Percentiles rank a stretch among this genome's conserved stretches.
Conservation (phyloP, 345 rosid genomes). For the Euphorbia pulcherrima region DNA sequence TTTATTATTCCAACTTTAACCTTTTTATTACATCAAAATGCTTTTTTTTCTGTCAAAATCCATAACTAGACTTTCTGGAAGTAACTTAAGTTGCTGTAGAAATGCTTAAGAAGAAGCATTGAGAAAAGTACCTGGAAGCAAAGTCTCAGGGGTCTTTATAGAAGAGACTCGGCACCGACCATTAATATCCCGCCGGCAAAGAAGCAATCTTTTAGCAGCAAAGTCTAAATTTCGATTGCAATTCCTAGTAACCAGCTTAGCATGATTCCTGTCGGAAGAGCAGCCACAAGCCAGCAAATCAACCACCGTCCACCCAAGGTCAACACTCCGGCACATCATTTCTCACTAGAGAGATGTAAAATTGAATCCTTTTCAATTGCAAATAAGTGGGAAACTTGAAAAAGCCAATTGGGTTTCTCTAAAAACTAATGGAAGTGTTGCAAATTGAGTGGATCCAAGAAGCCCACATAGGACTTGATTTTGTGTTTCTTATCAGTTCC, state of each 20-base stretch:
- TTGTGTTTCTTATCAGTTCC: slow-evolving; percentile 22
- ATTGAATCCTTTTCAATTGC: slow-evolving; percentile 12
- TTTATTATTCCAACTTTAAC: too few relatives aligned
- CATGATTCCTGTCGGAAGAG: slow-evolving; percentile 43
- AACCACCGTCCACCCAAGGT: slow-evolving; percentile 53
- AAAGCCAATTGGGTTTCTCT: slow-evolving; percentile 12
- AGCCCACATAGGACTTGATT: slow-evolving; percentile 41
- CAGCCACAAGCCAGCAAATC: slow-evolving; percentile 62
- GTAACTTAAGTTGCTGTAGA: too few relatives aligned
- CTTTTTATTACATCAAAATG: too few relatives aligned
- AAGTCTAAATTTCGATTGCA: slow-evolving; percentile 23
- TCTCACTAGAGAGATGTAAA: slow-evolving; percentile 27
- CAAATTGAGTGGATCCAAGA: slow-evolving; percentile 52
- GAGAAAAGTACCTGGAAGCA: slow-evolving; percentile 47
- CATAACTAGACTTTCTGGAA: too few relatives aligned
- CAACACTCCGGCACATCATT: slow-evolving; percentile 71
- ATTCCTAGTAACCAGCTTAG: slow-evolving; percentile 30
- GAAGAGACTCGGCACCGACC: slow-evolving; percentile 49
- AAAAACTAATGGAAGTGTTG: slow-evolving; percentile 2
- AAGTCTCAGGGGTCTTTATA: slow-evolving; percentile 53
- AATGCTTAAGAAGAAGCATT: slow-evolving; percentile 2
- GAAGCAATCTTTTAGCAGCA: slow-evolving; percentile 43
- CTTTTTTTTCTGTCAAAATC: too few relatives aligned
- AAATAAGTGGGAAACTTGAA: slow-evolving; percentile 4
- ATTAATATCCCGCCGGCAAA: slow-evolving; percentile 43